phyloP scores from a whole-genome alignment of 768 basidiomycete genomes.

The Favolaschia claudopus region DNA sequence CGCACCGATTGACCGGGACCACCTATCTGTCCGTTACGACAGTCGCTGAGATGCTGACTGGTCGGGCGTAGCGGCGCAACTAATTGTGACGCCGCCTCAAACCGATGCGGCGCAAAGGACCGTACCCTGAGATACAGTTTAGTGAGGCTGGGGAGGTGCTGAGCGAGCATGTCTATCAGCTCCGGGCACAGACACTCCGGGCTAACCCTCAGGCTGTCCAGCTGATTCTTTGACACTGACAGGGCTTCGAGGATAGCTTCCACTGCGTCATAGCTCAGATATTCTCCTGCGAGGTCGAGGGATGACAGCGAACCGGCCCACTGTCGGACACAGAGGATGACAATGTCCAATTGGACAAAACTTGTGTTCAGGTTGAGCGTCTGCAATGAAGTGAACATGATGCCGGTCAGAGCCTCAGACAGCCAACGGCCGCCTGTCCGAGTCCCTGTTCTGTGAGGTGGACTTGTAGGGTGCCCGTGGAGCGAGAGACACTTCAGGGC shows the following conservation, averaged over 20 bases:
- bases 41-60: too few species aligned
- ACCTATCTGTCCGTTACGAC: too few species aligned
- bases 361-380: slow-evolving; percentile 14
- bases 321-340: slow-evolving; percentile 10
- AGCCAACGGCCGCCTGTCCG: slow-evolving; percentile 9
- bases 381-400: slow-evolving; percentile 2
- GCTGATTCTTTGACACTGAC: not conserved
- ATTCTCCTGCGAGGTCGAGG: slow-evolving; percentile 10
- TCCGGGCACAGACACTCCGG: slow-evolving; percentile 14
- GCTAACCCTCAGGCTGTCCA: not conserved
- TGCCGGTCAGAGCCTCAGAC: slow-evolving; percentile 17
- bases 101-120: not conserved
- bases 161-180: slow-evolving; percentile 16
- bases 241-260: not conserved
- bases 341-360: slow-evolving; percentile 11
- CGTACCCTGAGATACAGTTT: slow-evolving; percentile 7
- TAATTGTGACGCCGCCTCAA: not conserved
- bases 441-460: not conserved
- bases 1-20: too few species aligned
- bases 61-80: too few species aligned
- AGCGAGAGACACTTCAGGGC: slow-evolving; percentile 10
- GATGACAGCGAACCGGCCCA: slow-evolving; percentile 9
- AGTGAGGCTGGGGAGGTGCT: slow-evolving; percentile 8
- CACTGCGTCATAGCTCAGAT: slow-evolving; percentile 9
- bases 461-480: slow-evolving; percentile 7